Percentiles rank a stretch among this genome's conserved stretches.
Evolutionary conservation across 495 filamentous ascomycete genomes (phyloP).

Genomic region (Penicillium samsonianum): DNA sequence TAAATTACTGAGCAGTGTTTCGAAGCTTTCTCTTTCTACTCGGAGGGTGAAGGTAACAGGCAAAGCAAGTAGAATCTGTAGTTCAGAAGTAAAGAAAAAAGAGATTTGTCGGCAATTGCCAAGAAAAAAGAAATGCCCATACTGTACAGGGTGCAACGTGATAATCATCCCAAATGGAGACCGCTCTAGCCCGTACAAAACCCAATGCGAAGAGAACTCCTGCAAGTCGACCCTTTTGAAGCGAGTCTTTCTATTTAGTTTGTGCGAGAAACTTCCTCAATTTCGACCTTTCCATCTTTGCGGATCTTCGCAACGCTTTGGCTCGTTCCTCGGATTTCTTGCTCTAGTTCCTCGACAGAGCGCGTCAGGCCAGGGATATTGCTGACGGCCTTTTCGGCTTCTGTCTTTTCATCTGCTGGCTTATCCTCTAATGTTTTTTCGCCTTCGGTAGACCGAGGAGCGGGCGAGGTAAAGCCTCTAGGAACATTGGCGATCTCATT

Average conservation of each 20-base stretch:
- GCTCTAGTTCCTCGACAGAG: constrained; percentile 35
- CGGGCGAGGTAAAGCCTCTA: constrained; percentile 56
- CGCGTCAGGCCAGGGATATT: constrained; percentile 32
- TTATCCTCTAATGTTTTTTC: constrained; percentile 3
- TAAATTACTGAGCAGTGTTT: not conserved
- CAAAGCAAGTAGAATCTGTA: too few species aligned
- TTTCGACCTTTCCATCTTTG: constrained; percentile 67
- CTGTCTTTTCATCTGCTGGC: constrained; percentile 18
- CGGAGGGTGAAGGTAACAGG: too few species aligned
- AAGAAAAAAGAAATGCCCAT: constrained; percentile 24
- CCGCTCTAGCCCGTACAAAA: constrained; percentile 19
- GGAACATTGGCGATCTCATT: constrained; percentile 80
- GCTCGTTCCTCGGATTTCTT: constrained; percentile 39
- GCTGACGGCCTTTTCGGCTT: constrained; percentile 24
- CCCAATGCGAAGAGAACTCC: constrained; percentile 16
- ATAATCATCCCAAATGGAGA: constrained; percentile 17
- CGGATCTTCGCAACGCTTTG: constrained; percentile 60
- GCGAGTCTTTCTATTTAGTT: constrained; percentile 19
- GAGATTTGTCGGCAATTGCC: constrained; percentile 16
- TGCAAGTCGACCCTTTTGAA: constrained; percentile 3
- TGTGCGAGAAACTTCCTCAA: constrained; percentile 56
- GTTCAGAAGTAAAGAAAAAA: constrained; percentile 6
- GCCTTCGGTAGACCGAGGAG: constrained; percentile 35
- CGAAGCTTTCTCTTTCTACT: not conserved
- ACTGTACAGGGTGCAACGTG: constrained; percentile 17